Evolutionary conservation across 306 rosid species (phyloP).

Genomic region (Rosa lucieae): DNA sequence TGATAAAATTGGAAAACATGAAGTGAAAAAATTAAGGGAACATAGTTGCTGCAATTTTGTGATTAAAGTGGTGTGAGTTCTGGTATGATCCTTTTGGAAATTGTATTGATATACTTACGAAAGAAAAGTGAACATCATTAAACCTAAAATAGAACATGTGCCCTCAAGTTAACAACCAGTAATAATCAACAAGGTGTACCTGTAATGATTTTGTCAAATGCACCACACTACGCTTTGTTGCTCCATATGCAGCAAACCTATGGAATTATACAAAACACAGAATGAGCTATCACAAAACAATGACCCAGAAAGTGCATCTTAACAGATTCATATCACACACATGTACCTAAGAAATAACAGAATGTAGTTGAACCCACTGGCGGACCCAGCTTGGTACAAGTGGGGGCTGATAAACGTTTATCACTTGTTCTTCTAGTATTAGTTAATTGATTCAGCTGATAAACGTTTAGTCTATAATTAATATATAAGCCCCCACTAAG

Average conservation of each 20-base stretch:
- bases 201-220: slow-evolving; percentile 94
- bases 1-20: background rate
- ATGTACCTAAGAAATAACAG: background rate
- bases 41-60: background rate
- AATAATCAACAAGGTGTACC: slow-evolving; percentile 37
- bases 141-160: background rate
- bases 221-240: slow-evolving; percentile 96
- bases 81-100: background rate
- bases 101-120: background rate
- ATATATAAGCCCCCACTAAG: no score
- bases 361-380: background rate
- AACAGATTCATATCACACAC: background rate
- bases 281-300: slow-evolving; percentile 1
- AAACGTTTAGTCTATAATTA: no score
- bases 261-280: slow-evolving; percentile 15
- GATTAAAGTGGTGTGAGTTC: background rate
- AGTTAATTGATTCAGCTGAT: no score
- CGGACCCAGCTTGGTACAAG: no score
- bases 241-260: slow-evolving; percentile 99
- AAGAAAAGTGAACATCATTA: background rate
- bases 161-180: background rate
- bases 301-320: slow-evolving; percentile 2
- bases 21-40: background rate
- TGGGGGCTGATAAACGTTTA: no score
- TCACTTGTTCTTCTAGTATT: no score